A percentile compares a stretch with the other conserved stretches of the same genome.
These are phyloP conservation scores for Phytophthora tubulina DNA, from an alignment of 352 stramenopile genomes.

Conservation along the genomic window DNA sequence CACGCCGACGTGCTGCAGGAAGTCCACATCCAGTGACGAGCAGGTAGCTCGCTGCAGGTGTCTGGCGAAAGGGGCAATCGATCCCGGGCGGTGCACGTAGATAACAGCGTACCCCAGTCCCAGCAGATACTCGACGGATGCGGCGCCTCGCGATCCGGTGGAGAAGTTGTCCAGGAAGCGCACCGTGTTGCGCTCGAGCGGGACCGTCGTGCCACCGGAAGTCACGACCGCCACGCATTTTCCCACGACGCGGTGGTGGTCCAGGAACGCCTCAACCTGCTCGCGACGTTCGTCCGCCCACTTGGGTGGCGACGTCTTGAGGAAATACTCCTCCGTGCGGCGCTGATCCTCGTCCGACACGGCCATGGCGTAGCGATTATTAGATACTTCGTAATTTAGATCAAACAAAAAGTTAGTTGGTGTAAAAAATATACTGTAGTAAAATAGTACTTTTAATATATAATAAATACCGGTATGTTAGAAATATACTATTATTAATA, in stretches of 20 bases:
- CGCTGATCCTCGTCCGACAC: conserved; percentile 44
- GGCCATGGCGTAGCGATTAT: background rate
- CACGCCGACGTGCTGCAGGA: conserved; percentile 69
- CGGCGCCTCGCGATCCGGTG: conserved; percentile 92
- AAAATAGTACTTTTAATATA: too few species aligned
- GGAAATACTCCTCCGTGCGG: conserved; percentile 65
- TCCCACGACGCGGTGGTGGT: conserved; percentile 67
- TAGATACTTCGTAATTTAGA: background rate
- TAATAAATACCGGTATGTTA: too few species aligned
- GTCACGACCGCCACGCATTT: conserved; percentile 94
- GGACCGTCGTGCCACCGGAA: conserved; percentile 95
- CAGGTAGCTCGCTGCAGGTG: conserved; percentile 70
- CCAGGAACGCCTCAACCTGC: conserved; percentile 66
- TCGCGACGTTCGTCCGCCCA: conserved; percentile 48
- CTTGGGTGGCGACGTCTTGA: conserved; percentile 50
- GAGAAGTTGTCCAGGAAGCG: conserved; percentile 99
- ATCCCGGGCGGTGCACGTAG: conserved; percentile 94
- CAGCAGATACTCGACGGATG: conserved; percentile 92
- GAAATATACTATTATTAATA: too few species aligned
- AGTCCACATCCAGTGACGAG: conserved; percentile 68
- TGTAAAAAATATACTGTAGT: too few species aligned
- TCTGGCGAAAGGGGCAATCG: conserved; percentile 86
- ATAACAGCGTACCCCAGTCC: conserved; percentile 96
- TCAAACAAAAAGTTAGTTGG: background rate
- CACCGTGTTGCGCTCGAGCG: conserved; percentile 95